phyloP scores from a whole-genome alignment of 1,284 basidiomycete species.

The Ganoderma multipileum region DNA sequence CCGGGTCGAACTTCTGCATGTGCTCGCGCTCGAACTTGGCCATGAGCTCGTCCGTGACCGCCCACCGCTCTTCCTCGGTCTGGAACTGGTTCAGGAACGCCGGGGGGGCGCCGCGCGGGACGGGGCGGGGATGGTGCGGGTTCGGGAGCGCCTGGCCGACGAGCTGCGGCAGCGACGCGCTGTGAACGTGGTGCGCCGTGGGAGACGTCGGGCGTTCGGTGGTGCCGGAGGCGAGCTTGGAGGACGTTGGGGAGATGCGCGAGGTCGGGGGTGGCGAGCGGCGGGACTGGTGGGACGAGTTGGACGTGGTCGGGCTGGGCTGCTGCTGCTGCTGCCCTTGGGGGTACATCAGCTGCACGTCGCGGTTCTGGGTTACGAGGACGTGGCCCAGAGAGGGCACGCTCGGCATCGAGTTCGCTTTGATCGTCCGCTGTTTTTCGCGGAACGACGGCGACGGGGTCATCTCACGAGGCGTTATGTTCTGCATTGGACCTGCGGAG shows the following conservation, averaged over 20 bases:
- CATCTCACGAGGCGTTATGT: conserved; percentile 62
- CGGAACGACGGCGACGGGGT: conserved; percentile 72
- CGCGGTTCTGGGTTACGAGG: conserved; percentile 40
- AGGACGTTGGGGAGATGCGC: conserved; percentile 44
- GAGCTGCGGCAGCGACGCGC: conserved; percentile 41
- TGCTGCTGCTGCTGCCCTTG: conserved; percentile 57
- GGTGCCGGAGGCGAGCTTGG: conserved; percentile 49
- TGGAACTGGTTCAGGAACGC: conserved; percentile 61
- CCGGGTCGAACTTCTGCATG: conserved; percentile 32
- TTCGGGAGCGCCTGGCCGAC: conserved; percentile 38
- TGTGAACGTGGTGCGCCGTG: conserved; percentile 42
- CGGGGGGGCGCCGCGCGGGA: conserved; percentile 57
- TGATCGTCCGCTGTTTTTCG: conserved; percentile 62
- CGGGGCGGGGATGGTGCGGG: conserved; percentile 63
- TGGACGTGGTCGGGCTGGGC: conserved; percentile 63
- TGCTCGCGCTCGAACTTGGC: conserved; percentile 67
- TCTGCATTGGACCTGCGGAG: conserved; percentile 46
- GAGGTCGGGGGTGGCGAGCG: conserved; percentile 50
- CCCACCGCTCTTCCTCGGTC: conserved; percentile 61
- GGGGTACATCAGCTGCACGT: conserved; percentile 35
- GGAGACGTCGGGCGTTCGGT: conserved; percentile 40
- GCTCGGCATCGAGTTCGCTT: conserved; percentile 67
- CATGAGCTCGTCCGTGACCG: conserved; percentile 72
- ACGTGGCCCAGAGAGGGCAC: conserved; percentile 62
- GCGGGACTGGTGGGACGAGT: conserved; percentile 48